phyloP scores from a whole-genome alignment of 352 stramenopile species.

The Phytophthora nicotianae region DNA sequence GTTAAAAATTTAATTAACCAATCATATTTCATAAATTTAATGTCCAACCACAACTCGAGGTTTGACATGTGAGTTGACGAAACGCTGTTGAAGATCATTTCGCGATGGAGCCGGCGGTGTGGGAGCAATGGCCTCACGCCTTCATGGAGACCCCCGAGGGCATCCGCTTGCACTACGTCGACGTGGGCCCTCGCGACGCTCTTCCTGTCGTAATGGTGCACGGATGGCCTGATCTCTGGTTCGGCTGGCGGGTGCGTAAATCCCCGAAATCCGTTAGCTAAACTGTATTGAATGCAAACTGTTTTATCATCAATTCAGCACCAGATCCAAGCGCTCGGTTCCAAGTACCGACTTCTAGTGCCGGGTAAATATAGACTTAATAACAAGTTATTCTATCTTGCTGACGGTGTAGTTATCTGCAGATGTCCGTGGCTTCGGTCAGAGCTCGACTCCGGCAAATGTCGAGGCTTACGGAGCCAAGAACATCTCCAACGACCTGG shows the following conservation, averaged over 20 bases:
- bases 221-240: slow-evolving; percentile 80
- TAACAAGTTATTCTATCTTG: background rate
- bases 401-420: background rate
- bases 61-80: background rate
- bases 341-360: slow-evolving; percentile 61
- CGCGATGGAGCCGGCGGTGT: slow-evolving; percentile 19
- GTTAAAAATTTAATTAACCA: too few relatives aligned
- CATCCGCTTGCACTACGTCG: slow-evolving; percentile 62
- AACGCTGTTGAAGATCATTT: slow-evolving; percentile 24
- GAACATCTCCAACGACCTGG: slow-evolving; percentile 50
- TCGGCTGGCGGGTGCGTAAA: slow-evolving; percentile 56
- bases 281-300: background rate
- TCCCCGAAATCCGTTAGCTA: background rate
- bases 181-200: slow-evolving; percentile 53
- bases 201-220: slow-evolving; percentile 71
- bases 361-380: slow-evolving; percentile 23
- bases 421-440: slow-evolving; percentile 62
- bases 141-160: slow-evolving; percentile 38
- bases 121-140: slow-evolving; percentile 38
- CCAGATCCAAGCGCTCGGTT: slow-evolving; percentile 50
- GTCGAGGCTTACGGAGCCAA: slow-evolving; percentile 51
- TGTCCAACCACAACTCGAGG: background rate
- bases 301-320: slow-evolving; percentile 23
- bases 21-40: background rate
- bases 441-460: slow-evolving; percentile 46